phyloP scores from a whole-genome alignment of 2,329 filamentous ascomycete species.

The Phaeosphaeria sp. region DNA sequence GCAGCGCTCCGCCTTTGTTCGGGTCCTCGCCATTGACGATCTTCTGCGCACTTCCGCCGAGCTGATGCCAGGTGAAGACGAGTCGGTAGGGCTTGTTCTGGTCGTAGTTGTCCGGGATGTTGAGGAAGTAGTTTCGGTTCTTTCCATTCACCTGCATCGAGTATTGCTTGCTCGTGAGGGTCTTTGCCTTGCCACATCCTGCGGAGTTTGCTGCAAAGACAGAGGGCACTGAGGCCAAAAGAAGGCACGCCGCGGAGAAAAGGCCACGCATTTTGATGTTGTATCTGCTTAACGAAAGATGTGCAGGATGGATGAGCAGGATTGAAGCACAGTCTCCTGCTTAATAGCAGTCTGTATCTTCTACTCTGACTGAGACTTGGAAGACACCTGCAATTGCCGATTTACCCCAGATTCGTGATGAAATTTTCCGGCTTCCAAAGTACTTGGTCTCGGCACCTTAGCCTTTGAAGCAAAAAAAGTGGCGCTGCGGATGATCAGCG shows the following conservation, averaged over 20 bases:
- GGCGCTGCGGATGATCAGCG: not conserved
- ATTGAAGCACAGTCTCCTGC: no score
- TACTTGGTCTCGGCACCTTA: conserved; percentile 3
- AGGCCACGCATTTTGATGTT: conserved; percentile 6
- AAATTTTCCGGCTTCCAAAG: conserved; percentile 11
- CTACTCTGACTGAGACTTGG: no score
- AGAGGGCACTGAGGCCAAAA: conserved; percentile 14
- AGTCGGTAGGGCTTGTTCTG: conserved; percentile 47
- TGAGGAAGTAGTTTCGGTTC: conserved; percentile 50
- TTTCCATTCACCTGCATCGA: conserved; percentile 45
- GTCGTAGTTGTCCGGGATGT: conserved; percentile 51
- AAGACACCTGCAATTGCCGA: conserved; percentile 4
- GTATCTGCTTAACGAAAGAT: no score
- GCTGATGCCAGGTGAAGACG: conserved; percentile 53
- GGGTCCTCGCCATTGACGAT: conserved; percentile 35
- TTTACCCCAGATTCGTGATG: conserved; percentile 1
- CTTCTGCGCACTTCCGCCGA: conserved; percentile 48
- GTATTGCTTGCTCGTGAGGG: conserved; percentile 17
- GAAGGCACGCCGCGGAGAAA: conserved; percentile 11
- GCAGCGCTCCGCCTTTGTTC: conserved; percentile 30
- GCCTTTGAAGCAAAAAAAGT: not conserved
- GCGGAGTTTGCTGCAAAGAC: conserved; percentile 15
- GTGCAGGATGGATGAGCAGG: no score
- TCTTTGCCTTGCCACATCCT: conserved; percentile 23
- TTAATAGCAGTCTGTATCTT: no score